Base-by-base conservation (phyloP, 2,329 filamentous ascomycete genomes). In the Aspergillus udagawae region DNA sequence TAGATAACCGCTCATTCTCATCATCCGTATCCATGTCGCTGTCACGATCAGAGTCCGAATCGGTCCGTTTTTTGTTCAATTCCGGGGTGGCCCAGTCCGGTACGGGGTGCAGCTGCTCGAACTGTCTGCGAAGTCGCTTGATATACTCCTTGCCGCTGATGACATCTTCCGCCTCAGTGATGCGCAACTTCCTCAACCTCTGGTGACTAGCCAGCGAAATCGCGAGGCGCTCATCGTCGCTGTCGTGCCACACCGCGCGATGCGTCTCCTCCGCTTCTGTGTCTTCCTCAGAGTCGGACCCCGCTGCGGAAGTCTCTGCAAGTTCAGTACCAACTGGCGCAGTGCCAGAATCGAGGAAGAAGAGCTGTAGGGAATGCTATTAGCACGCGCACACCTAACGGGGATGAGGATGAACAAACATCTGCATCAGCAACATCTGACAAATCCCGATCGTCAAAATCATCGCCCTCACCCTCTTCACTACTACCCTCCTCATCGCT, bases 141-240 rank as follows among this genome's bases (percentile, higher is more conserved):
- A 87, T 85, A 74, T 99, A 99, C 73, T 97, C 93, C 60, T 85
- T 87, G 50, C 94, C 94, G 64, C 79, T 91, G 61, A 99, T 85
- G 10, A 96, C 72, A 72, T 99, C 94, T 68, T 99, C 94, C 1
- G 83, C 84, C 69, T 93, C 91, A 2, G 86, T 87, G 52, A 86
- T 80, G 60, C 94, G 84, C 60, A 99, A 80, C 75, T 97, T 97
- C 63, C 92, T 85, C 70, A 97, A 74, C 62, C 90, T 84, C 50
- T 86, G 84, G 48, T 88, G 86, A 27, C 85, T 83, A 3, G 91
- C 89, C 42, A 99, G 82, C 14, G 93, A 97, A 51, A 99, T 83
- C 6, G 86, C 84, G 60, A 97, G 79, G 54, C 90, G 84, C 70
- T 97, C 94, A 70, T 99, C 94, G 67, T 99, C 94, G 73, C 92